Base-by-base conservation (phyloP, 2,329 filamentous ascomycete genomes). In the Aureobasidium vineae region DNA sequence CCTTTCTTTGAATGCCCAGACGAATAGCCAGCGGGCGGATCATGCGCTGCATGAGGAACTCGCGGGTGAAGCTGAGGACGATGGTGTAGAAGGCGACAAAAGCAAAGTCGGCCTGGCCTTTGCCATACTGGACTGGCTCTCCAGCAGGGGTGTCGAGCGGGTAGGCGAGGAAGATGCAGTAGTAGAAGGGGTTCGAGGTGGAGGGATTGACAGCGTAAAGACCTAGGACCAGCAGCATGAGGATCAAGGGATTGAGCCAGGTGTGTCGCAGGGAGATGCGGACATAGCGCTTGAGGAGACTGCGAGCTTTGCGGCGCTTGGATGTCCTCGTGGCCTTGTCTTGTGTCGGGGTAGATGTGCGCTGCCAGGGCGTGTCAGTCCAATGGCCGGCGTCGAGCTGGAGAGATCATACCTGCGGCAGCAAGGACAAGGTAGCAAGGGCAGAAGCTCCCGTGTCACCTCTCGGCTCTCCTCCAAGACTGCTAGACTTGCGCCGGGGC, bases 31-130 rank as follows among this genome's bases (percentile, higher is more conserved):
- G 81, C 0, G 92, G 93, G 15, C 88, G 87, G 67, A 97, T 86
- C 60, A 96, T 73, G 73, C 92, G 88, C 79, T 97, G 93, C 93
- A 97, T 97, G 79, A 96, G 84, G 78, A 97, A 97, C 77, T 98
- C 93, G 75, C 93, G 91, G 13, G 92, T 96, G 77, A 98, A 97
- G 68, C 90, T 92, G 68, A 98, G 84, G 26, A 97, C 89, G 66
- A 97, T 81, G 47, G 86, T 94, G 80, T 97, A 97, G 80, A 97
- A 97, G 67, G 82, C 81, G 65, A 97, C 91, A 73, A 98, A 94
- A 50, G 90, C 90, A 64, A 97, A 82, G 76, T 98, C 93, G 81
- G 88, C 90, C 47, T 79, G 83, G n/a, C 93, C 93, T 78, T 97
- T 97, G 77, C 89, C 92, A 79, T 97, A 98, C 74, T 93, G 90